Percentiles rank a stretch among this genome's conserved stretches.
These are phyloP conservation scores for Microdochium trichocladiopsis DNA, from an alignment of 2,329 filamentous ascomycete genomes.

Conservation along the genomic window DNA sequence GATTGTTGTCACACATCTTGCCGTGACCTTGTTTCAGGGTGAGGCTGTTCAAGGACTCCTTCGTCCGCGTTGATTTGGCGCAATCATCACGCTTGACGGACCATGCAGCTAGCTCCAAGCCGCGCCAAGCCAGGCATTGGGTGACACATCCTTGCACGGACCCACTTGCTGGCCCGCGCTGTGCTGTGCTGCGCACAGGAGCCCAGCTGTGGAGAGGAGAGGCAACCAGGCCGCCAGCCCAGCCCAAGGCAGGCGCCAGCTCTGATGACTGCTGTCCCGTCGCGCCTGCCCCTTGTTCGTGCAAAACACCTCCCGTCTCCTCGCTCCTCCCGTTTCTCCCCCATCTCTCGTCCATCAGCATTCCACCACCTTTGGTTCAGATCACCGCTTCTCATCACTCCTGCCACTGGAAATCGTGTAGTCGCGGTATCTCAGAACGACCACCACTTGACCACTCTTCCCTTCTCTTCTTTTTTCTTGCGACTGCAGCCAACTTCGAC, in stretches of 20 bases:
- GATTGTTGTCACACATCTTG: no score
- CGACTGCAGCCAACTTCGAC: constrained; percentile 26
- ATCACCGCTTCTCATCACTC: constrained; percentile 4
- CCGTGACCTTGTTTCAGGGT: no score
- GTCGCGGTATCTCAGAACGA: constrained; percentile 9
- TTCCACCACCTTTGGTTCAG: background rate
- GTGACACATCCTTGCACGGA: no score
- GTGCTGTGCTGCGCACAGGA: no score
- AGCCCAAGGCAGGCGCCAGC: background rate
- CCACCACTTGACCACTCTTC: constrained; percentile 7
- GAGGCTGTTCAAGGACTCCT: no score
- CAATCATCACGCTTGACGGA: no score
- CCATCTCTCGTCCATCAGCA: background rate
- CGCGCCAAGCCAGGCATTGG: no score
- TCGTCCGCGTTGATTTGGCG: no score
- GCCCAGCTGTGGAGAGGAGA: background rate
- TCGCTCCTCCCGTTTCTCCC: background rate
- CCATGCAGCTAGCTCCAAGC: no score
- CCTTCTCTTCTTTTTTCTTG: constrained; percentile 11
- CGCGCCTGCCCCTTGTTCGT: background rate
- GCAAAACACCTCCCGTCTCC: background rate
- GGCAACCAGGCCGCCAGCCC: no score
- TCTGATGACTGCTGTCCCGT: background rate
- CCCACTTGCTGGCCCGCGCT: no score
- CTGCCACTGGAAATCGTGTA: constrained; percentile 6